A percentile compares a stretch with the other conserved stretches of the same genome.
phyloP scores from a whole-genome alignment of 352 stramenopile genomes.

The Phytopythium cucurbitacearum region DNA sequence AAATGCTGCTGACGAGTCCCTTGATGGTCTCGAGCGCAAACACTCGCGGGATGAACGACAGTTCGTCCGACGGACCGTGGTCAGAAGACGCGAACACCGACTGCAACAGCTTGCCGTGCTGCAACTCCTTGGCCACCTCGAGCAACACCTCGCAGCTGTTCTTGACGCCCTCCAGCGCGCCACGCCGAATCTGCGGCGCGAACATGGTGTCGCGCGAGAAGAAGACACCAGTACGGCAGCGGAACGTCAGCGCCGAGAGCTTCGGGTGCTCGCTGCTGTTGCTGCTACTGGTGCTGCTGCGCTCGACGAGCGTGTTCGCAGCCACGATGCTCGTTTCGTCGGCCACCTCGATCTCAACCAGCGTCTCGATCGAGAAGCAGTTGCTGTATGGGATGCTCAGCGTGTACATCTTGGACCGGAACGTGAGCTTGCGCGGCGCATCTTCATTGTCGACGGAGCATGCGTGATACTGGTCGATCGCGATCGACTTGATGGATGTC shows the following conservation, averaged over 20 bases:
- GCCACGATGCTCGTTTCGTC: constrained; percentile 9
- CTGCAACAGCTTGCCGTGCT: background rate
- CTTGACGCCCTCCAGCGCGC: constrained; percentile 22
- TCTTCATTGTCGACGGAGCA: constrained; percentile 28
- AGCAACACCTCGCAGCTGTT: constrained; percentile 14
- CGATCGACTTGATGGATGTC: constrained; percentile 28
- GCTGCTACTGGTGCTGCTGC: background rate
- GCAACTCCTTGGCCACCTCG: constrained; percentile 14
- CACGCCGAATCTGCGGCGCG: constrained; percentile 21
- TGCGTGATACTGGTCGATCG: constrained; percentile 60
- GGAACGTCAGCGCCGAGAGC: constrained; percentile 14
- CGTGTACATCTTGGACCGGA: constrained; percentile 60
- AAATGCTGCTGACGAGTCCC: constrained; percentile 35
- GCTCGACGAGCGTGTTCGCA: background rate
- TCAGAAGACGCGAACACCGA: no score
- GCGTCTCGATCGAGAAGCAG: constrained; percentile 55
- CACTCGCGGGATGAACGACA: constrained; percentile 13
- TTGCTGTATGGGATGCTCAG: constrained; percentile 64
- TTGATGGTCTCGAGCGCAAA: constrained; percentile 58
- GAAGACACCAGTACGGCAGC: constrained; percentile 18
- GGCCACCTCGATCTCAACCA: constrained; percentile 44
- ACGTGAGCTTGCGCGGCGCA: constrained; percentile 25
- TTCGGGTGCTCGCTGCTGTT: background rate
- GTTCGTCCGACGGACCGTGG: no score
- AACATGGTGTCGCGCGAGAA: constrained; percentile 28